Percentiles rank a stretch among this genome's conserved stretches.
Conservation (phyloP, 176 grass and related monocot species). For the Musa acuminata region DNA sequence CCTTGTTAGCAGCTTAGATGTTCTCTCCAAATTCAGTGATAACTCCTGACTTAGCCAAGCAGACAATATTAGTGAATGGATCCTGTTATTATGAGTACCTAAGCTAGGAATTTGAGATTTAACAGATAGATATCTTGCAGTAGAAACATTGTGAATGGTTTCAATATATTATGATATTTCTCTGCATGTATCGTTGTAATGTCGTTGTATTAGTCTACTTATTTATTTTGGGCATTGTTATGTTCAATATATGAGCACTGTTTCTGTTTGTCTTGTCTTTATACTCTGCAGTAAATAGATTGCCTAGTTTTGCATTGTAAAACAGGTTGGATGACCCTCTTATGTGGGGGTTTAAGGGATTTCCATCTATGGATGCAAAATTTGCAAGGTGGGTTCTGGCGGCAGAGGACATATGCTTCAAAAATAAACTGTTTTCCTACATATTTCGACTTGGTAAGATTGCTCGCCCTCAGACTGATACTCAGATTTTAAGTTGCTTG, state of each 20-base stretch:
- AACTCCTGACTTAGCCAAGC: too few relatives aligned
- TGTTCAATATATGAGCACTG: conserved; percentile 7
- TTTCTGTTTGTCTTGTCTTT: neutral
- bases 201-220: neutral
- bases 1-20: too few relatives aligned
- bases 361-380: conserved; percentile 54
- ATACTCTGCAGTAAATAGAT: neutral
- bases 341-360: conserved; percentile 97
- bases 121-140: too few relatives aligned
- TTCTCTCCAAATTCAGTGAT: too few relatives aligned
- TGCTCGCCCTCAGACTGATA: neutral
- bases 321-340: conserved; percentile 86
- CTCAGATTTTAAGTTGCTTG: neutral
- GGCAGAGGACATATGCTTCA: conserved; percentile 97
- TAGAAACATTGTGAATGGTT: too few relatives aligned
- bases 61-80: too few relatives aligned
- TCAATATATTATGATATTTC: neutral
- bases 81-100: too few relatives aligned
- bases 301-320: neutral
- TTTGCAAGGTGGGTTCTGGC: conserved; percentile 73
- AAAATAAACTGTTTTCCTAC: conserved; percentile 65
- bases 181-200: neutral
- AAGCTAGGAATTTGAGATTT: too few relatives aligned
- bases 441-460: conserved; percentile 72
- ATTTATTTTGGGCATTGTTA: neutral